A percentile compares a stretch with the other conserved stretches of the same genome.
phyloP scores from a whole-genome alignment of 306 rosid genomes.

The Malus asiatica region DNA sequence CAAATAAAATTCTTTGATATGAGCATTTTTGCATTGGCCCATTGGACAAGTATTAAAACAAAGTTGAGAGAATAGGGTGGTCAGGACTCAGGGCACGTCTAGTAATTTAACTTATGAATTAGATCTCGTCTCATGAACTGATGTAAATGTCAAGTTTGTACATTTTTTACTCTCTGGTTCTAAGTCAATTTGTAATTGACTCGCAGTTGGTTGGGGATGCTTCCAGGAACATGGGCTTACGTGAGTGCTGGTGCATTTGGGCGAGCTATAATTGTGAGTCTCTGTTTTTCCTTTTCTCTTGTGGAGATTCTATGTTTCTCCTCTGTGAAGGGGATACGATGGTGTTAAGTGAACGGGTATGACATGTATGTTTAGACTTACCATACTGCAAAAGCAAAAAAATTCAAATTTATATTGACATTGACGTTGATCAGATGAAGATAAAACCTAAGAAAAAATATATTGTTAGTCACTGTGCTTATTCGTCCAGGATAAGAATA shows the following conservation, averaged over 20 bases:
- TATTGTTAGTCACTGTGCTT: neutral
- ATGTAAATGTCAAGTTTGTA: neutral
- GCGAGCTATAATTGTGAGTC: conserved; percentile 85
- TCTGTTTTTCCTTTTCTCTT: neutral
- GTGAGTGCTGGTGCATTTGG: conserved; percentile 99
- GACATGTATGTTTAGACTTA: no score
- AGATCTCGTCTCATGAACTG: neutral
- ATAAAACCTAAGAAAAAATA: neutral
- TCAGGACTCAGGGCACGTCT: neutral
- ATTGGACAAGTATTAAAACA: neutral
- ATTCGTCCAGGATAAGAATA: neutral
- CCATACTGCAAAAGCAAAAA: neutral
- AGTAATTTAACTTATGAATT: neutral
- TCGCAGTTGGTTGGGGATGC: conserved; percentile 98
- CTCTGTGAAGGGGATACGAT: neutral
- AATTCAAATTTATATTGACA: neutral
- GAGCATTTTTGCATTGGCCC: neutral
- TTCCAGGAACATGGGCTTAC: conserved; percentile 99
- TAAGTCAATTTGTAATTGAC: conserved; percentile 8
- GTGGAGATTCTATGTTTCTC: neutral
- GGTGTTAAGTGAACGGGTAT: neutral
- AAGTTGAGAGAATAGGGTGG: neutral
- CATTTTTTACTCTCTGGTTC: conserved; percentile 3
- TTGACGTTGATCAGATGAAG: neutral
- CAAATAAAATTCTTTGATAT: neutral